Evolutionary conservation across 345 rosid genomes (phyloP), one percentile per base, ranked within the genome.

Genomic region (Lepidium aucheri): DNA sequence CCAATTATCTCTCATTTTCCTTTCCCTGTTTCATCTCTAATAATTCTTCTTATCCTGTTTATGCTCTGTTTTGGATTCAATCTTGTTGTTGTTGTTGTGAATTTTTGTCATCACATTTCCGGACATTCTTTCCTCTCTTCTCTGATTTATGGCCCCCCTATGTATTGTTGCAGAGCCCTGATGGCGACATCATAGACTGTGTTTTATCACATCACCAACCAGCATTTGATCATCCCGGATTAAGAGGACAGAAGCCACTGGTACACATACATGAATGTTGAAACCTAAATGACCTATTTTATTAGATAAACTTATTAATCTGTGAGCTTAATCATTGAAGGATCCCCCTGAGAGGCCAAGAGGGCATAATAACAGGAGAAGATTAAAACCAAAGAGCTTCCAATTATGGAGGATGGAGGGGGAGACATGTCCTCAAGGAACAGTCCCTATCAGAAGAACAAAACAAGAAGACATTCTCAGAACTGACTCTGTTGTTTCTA

Each of bases 401-500:
- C 99, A 95, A 78, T 15, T 76, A 13, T 95, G 99, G 99, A 80
- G 88, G 20, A 15, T 70, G 53, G 80, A 91, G 1, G 99, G 96
- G 30, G 95, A 82, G 60, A 69, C 88, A 30, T 95, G 99, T 67
- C 91, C 93, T 4, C 80, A 87, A 57, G 99, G 96, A 67, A 91
- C 99, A 52, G 47, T 95, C 58, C 99, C 99, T 12, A 80, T 95
- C 10, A 81, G 99, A 79, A 88, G 96, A 89, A 95, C 96, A 53
- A 85, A 72, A 3, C 85, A 89, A 77, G 59, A 82, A 66, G 99
- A 95, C 70, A 76, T 95, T 79, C 58, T 95, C 33, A 81, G 99
- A 76, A 93, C 95, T 0, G 86, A 82, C 66, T 86, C 91, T 47
- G 32, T 83, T 47, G 32, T 83, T 11, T 59, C 74, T 64, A 74